These are phyloP conservation scores for Leishmania mexicana DNA, from an alignment of 208 protist genomes.

Conservation along the genomic window DNA sequence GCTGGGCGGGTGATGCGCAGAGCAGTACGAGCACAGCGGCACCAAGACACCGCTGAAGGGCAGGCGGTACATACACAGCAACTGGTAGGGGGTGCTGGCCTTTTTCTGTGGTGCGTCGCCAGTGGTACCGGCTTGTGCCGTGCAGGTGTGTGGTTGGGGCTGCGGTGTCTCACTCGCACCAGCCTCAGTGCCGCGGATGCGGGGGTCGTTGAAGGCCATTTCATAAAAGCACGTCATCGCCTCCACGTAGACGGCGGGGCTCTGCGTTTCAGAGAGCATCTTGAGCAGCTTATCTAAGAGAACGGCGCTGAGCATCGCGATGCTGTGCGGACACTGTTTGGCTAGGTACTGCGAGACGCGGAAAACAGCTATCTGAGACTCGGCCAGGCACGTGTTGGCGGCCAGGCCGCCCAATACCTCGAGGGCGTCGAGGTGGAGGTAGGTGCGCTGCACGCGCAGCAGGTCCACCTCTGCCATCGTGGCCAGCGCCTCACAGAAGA, in stretches of 20 bases:
- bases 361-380: slow-evolving; percentile 62
- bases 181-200: slow-evolving; percentile 6
- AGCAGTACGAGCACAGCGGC: slow-evolving; percentile 61
- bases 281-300: slow-evolving; percentile 45
- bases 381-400: slow-evolving; percentile 37
- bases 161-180: slow-evolving; percentile 8
- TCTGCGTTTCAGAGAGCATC: slow-evolving; percentile 37
- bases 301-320: slow-evolving; percentile 45
- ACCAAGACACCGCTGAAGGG: slow-evolving; percentile 25
- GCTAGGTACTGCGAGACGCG: slow-evolving; percentile 39
- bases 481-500: slow-evolving; percentile 65
- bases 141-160: slow-evolving; percentile 18
- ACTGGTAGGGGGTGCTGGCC: slow-evolving; percentile 47
- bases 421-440: slow-evolving; percentile 72
- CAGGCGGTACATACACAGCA: slow-evolving; percentile 49
- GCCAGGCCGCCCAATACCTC: slow-evolving; percentile 61
- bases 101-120: neutral
- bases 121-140: neutral
- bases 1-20: slow-evolving; percentile 47
- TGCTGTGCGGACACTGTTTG: slow-evolving; percentile 53
- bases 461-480: slow-evolving; percentile 28
- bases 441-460: slow-evolving; percentile 30
- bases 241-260: slow-evolving; percentile 51
- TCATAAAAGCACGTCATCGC: slow-evolving; percentile 73
- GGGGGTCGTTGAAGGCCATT: slow-evolving; percentile 67